These are phyloP conservation scores for Trichoderma sp. DNA, from an alignment of 2,329 filamentous ascomycete species.

Conservation along the genomic window DNA sequence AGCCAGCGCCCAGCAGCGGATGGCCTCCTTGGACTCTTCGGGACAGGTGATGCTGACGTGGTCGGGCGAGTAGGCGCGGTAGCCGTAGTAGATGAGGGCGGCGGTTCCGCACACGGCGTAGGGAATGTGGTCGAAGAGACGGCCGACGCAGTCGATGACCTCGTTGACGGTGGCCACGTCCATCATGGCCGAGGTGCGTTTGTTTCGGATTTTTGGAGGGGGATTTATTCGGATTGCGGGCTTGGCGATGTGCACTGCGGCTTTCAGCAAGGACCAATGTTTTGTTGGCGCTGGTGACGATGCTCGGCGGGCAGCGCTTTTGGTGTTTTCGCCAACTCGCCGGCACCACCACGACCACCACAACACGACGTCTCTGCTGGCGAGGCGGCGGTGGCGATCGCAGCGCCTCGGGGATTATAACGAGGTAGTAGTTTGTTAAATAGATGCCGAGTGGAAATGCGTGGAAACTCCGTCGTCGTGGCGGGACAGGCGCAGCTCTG, in stretches of 20 bases:
- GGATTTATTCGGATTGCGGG: not conserved
- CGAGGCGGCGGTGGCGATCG: not conserved
- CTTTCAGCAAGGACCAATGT: not conserved
- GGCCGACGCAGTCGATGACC: slow-evolving; percentile 40
- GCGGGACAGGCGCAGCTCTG: not conserved
- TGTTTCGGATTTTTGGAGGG: not conserved
- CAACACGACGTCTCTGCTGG: not conserved
- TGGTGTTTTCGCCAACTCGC: slow-evolving; percentile 2
- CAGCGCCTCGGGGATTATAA: not conserved
- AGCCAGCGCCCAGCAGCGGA: slow-evolving; percentile 41
- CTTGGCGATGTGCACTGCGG: not conserved
- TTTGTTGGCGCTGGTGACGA: slow-evolving; percentile 11
- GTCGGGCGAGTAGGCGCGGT: slow-evolving; percentile 27
- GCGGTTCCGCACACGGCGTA: slow-evolving; percentile 47
- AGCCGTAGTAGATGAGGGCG: slow-evolving; percentile 45
- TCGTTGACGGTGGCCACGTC: slow-evolving; percentile 32
- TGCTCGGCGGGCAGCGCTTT: slow-evolving; percentile 11
- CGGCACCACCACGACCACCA: slow-evolving; percentile 11
- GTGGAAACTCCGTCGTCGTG: not conserved
- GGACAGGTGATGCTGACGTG: slow-evolving; percentile 44
- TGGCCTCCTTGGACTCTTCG: slow-evolving; percentile 31
- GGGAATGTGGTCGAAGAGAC: slow-evolving; percentile 40
- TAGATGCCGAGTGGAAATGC: not conserved
- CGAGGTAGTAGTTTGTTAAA: not conserved
- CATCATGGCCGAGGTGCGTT: slow-evolving; percentile 25